Conservation (phyloP, 208 protist genomes). For the Trypanosoma grayi region DNA sequence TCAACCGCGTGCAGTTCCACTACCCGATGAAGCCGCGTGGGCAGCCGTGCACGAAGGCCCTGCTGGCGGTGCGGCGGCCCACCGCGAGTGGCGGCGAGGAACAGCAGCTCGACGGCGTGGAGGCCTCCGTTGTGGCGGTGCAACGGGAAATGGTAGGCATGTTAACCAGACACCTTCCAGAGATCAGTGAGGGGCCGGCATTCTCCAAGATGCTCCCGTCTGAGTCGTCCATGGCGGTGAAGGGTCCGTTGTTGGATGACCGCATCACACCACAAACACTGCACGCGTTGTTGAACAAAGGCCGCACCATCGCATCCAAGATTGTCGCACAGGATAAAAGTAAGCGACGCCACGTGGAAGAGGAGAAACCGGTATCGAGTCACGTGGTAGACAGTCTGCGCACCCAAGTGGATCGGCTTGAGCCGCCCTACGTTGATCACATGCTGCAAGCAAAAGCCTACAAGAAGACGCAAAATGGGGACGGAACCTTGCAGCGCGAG, state of each 20-base stretch:
- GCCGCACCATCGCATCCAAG: slow-evolving; percentile 15
- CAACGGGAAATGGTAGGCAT: slow-evolving; percentile 19
- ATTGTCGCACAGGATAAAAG: not conserved
- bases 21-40: slow-evolving; percentile 4
- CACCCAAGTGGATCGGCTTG: slow-evolving; percentile 7
- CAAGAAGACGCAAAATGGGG: slow-evolving; percentile 1
- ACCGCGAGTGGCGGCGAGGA: not conserved
- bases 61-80: not conserved
- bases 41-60: not conserved
- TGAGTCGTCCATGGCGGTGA: not conserved
- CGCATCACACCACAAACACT: slow-evolving; percentile 61
- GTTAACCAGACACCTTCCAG: slow-evolving; percentile 13
- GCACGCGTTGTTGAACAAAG: slow-evolving; percentile 39
- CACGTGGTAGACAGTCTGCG: slow-evolving; percentile 2
- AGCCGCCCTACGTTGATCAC: slow-evolving; percentile 23
- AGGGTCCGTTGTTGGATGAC: slow-evolving; percentile 29
- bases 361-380: not conserved
- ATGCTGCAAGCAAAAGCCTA: slow-evolving; percentile 21
- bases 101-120: not conserved
- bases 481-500: slow-evolving; percentile 1
- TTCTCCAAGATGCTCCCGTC: too few species aligned
- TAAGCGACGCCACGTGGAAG: not conserved
- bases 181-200: too few species aligned
- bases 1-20: slow-evolving; percentile 4
- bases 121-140: slow-evolving; percentile 5